Evolutionary conservation across 2,329 filamentous ascomycete genomes (phyloP).

Genomic region (Aureobasidium leucospermi): DNA sequence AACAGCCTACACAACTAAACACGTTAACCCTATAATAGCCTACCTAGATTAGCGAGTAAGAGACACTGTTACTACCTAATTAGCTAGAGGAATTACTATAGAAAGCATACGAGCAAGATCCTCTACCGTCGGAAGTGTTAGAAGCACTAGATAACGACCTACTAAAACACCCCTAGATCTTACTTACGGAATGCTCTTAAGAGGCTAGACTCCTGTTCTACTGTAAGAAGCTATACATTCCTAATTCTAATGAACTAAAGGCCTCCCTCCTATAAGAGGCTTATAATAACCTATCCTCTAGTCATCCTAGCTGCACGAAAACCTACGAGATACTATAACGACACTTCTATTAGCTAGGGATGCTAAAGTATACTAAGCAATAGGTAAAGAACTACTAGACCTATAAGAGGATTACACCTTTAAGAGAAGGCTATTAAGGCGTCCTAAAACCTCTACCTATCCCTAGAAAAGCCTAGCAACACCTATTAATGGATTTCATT

Average conservation of each 20-base stretch:
- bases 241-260: background rate
- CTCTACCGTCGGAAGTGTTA: no score
- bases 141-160: no score
- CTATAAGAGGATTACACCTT: background rate
- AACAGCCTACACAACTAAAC: background rate
- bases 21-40: background rate
- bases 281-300: background rate
- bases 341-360: background rate
- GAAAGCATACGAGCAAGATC: no score
- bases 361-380: background rate
- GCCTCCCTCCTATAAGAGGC: background rate
- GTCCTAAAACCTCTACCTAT: constrained; percentile 4
- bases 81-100: background rate
- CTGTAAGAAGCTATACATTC: background rate
- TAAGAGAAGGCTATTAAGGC: background rate
- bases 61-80: background rate
- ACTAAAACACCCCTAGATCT: background rate
- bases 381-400: constrained; percentile 3
- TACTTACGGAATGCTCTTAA: background rate
- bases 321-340: background rate
- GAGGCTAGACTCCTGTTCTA: background rate
- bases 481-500: no score
- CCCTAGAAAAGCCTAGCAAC: no score
- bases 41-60: background rate
- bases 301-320: background rate